These are phyloP conservation scores for Talaromyces pinophilus DNA, from an alignment of 2,329 filamentous ascomycete species.

Conservation along the genomic window DNA sequence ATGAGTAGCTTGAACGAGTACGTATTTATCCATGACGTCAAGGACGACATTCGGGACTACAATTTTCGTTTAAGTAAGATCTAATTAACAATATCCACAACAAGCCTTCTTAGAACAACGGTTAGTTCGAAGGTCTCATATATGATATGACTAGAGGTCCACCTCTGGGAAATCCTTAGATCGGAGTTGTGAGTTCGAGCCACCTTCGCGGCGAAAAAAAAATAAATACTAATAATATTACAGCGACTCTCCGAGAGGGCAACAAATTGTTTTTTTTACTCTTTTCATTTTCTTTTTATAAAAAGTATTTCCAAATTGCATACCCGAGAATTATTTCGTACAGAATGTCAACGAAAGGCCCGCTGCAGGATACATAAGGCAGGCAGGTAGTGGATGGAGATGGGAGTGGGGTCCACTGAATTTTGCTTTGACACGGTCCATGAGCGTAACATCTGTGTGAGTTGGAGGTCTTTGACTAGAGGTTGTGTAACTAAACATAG, in stretches of 20 bases:
- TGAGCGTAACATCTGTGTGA: neutral
- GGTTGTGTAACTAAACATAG: neutral
- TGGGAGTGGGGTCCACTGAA: neutral
- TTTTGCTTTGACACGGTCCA: neutral
- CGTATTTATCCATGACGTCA: neutral
- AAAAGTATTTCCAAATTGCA: too few relatives aligned
- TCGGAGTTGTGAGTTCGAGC: neutral
- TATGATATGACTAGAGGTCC: neutral
- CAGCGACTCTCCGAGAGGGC: neutral
- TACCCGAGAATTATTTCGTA: too few relatives aligned
- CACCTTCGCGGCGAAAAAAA: neutral
- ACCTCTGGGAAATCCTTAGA: neutral
- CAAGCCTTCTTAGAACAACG: neutral
- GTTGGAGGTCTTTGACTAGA: neutral
- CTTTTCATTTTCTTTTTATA: neutral
- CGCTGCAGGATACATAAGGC: slow-evolving; percentile 10
- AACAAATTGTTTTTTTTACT: neutral
- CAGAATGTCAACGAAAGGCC: neutral
- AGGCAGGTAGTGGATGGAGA: neutral
- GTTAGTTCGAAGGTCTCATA: slow-evolving; percentile 1
- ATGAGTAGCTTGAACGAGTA: neutral
- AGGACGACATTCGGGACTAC: neutral
- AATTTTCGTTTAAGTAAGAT: neutral
- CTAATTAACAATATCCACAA: neutral
- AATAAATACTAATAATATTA: neutral